phyloP scores from a whole-genome alignment of 2,329 filamentous ascomycete species.

The Ceratocystis lukuohia region DNA sequence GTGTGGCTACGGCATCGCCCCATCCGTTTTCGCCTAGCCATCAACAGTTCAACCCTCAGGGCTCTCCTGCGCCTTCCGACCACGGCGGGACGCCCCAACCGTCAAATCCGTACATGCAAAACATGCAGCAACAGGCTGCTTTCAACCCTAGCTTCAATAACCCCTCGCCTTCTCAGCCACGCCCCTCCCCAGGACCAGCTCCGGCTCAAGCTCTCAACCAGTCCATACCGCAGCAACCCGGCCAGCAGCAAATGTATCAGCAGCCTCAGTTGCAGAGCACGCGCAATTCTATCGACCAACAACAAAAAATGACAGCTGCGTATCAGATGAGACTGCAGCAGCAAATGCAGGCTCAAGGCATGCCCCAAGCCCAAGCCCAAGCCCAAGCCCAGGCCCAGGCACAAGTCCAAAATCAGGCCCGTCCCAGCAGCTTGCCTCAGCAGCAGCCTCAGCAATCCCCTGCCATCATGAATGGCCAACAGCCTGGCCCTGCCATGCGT shows the following conservation, averaged over 20 bases:
- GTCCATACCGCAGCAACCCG: slow-evolving; percentile 43
- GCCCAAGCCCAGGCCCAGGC: slow-evolving; percentile 21
- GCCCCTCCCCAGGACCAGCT: slow-evolving; percentile 42
- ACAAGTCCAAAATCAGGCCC: slow-evolving; percentile 22
- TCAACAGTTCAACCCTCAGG: slow-evolving; percentile 57
- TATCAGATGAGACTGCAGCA: slow-evolving; percentile 78
- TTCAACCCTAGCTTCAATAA: slow-evolving; percentile 48
- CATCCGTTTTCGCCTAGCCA: slow-evolving; percentile 74
- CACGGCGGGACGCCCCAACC: slow-evolving; percentile 64
- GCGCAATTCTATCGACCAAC: slow-evolving; percentile 42
- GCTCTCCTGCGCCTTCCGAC: slow-evolving; percentile 65
- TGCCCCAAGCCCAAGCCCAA: slow-evolving; percentile 21
- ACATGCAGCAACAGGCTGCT: slow-evolving; percentile 36
- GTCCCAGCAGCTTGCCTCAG: slow-evolving; percentile 20
- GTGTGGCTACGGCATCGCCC: slow-evolving; percentile 83
- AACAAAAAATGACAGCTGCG: slow-evolving; percentile 53
- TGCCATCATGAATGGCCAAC: slow-evolving; percentile 10
- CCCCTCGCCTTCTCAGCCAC: slow-evolving; percentile 38
- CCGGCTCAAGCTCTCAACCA: slow-evolving; percentile 36
- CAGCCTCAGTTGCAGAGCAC: background rate
- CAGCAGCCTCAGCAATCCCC: slow-evolving; percentile 13
- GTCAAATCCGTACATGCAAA: slow-evolving; percentile 48
- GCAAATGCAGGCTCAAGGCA: slow-evolving; percentile 39
- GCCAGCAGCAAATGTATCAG: slow-evolving; percentile 26
- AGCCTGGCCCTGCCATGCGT: slow-evolving; percentile 32